phyloP scores from a whole-genome alignment of 2,329 filamentous ascomycete genomes.

The Ascochyta rabiei region DNA sequence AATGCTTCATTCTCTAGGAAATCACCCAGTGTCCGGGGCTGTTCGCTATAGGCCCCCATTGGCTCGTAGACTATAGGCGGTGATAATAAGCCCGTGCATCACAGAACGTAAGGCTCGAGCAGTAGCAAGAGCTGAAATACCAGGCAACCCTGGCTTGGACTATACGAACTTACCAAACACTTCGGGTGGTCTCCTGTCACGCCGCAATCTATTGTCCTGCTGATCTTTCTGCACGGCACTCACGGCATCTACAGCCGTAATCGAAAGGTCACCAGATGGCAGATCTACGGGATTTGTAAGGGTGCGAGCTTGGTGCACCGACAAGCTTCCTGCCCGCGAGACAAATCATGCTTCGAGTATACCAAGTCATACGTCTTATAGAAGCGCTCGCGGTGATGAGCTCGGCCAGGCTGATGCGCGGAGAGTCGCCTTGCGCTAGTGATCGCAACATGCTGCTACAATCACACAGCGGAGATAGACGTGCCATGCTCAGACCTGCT shows the following conservation, averaged over 20 bases:
- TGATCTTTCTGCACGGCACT: neutral
- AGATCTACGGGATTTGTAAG: neutral
- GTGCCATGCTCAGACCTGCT: neutral
- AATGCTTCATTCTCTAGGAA: neutral
- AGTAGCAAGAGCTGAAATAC: constrained; percentile 1
- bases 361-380: neutral
- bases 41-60: neutral
- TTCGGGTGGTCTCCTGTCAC: neutral
- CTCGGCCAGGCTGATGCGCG: neutral
- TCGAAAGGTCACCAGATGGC: neutral
- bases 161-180: neutral
- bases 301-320: neutral
- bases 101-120: constrained; percentile 5
- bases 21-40: neutral
- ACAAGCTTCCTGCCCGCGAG: neutral
- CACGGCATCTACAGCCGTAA: neutral
- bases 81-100: neutral
- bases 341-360: neutral
- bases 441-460: neutral
- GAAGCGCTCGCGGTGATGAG: neutral
- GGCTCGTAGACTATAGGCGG: neutral
- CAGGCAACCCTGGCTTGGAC: neutral
- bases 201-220: neutral
- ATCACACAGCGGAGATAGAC: neutral
- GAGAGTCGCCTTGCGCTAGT: neutral